Evolutionary conservation across 345 rosid species (phyloP).

Genomic region (Rhizophora apiculata): DNA sequence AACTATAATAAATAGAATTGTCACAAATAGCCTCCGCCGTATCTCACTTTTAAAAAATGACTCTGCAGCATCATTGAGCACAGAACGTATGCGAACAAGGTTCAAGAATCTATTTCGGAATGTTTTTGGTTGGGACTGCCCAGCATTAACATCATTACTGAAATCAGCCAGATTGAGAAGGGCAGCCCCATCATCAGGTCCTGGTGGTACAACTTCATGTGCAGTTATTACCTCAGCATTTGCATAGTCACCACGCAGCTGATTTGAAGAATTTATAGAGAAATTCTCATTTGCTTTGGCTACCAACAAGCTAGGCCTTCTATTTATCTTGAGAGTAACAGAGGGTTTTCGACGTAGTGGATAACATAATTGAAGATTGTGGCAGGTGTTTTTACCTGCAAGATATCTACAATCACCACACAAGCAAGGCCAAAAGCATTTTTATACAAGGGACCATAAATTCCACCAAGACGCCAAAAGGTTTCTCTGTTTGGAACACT

Average conservation of each 20-base stretch:
- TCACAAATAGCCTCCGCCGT: constrained; percentile 74
- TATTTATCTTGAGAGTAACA: constrained; percentile 27
- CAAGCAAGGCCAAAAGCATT: neutral
- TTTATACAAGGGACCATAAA: neutral
- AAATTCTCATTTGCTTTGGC: constrained; percentile 25
- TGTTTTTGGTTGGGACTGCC: constrained; percentile 39
- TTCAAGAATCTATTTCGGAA: constrained; percentile 74
- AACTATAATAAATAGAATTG: constrained; percentile 58
- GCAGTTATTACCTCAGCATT: constrained; percentile 35
- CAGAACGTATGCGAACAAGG: constrained; percentile 66
- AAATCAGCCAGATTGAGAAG: constrained; percentile 19
- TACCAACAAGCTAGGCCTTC: constrained; percentile 21
- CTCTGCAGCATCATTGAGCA: constrained; percentile 66
- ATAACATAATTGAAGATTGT: constrained; percentile 16
- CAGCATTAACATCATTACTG: constrained; percentile 20
- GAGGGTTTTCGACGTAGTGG: constrained; percentile 19
- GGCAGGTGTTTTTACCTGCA: constrained; percentile 33
- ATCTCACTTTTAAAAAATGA: constrained; percentile 92
- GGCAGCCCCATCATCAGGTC: constrained; percentile 30
- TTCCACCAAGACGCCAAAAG: neutral
- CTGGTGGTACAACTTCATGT: constrained; percentile 34
- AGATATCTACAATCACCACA: constrained; percentile 1
- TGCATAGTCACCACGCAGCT: constrained; percentile 32
- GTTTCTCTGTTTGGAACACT: no score
- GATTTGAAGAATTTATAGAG: constrained; percentile 43